phyloP scores from a whole-genome alignment of 176 grass and related monocot species.

The Rhipidocladum racemiflorum region DNA sequence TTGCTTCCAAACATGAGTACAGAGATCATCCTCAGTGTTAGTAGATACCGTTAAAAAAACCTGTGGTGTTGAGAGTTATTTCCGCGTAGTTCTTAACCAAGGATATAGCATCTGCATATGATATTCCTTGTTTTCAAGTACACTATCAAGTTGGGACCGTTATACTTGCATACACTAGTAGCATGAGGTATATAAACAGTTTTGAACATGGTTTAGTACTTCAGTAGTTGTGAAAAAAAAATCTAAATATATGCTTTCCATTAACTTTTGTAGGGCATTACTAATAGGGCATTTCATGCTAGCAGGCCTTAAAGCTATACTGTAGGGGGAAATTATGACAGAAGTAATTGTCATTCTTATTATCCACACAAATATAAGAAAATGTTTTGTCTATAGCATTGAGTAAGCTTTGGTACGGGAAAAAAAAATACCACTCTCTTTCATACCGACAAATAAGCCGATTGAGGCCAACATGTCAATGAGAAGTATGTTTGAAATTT shows the following conservation, averaged over 20 bases:
- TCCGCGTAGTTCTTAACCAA: conserved; percentile 86
- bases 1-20: conserved; percentile 85
- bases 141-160: conserved; percentile 81
- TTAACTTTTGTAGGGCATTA: not conserved
- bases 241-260: not conserved
- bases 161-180: conserved; percentile 69
- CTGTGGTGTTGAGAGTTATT: conserved; percentile 68
- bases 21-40: conserved; percentile 67
- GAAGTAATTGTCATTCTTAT: not conserved
- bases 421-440: no score
- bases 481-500: not conserved
- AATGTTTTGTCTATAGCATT: not conserved
- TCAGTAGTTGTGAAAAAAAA: not conserved
- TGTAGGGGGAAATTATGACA: no score
- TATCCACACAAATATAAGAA: not conserved
- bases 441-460: no score
- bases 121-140: conserved; percentile 86
- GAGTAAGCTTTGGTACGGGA: no score
- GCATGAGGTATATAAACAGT: conserved; percentile 38
- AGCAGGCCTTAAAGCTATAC: no score
- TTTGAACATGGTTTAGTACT: not conserved
- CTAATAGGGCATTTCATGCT: no score
- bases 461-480: not conserved
- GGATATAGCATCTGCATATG: conserved; percentile 71
- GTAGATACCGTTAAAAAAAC: conserved; percentile 70